phyloP scores from a whole-genome alignment of 129 eudicot genomes.

The Flaveria linearis region DNA sequence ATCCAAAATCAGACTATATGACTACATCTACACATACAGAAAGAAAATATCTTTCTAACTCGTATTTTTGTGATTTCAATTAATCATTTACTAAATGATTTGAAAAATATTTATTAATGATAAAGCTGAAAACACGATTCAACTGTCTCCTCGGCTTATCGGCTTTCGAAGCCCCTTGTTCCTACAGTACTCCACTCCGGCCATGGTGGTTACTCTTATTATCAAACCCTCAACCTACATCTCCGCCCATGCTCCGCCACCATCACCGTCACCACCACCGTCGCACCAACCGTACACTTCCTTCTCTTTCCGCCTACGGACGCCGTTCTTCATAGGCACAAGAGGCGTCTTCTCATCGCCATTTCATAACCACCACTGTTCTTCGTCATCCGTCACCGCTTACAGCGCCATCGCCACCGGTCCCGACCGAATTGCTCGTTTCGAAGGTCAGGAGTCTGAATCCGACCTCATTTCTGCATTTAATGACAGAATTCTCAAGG shows the following conservation, averaged over 20 bases:
- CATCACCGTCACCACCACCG: background rate
- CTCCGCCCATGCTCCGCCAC: conserved; percentile 27
- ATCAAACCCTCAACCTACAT: conserved; percentile 24
- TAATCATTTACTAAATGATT: background rate
- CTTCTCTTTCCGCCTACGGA: conserved; percentile 10
- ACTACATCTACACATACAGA: background rate
- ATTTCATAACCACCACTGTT: conserved; percentile 16
- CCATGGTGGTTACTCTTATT: conserved; percentile 41
- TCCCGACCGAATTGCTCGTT: conserved; percentile 28
- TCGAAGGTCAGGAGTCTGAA: conserved; percentile 28
- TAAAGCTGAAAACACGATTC: conserved; percentile 37
- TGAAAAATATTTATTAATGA: conserved; percentile 20
- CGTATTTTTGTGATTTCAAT: conserved; percentile 7
- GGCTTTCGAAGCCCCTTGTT: conserved; percentile 19
- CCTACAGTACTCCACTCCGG: conserved; percentile 21
- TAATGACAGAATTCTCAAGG: conserved; percentile 61
- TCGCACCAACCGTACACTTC: conserved; percentile 13
- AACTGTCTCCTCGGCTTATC: conserved; percentile 37
- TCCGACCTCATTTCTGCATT: conserved; percentile 62
- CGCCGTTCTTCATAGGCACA: conserved; percentile 27
- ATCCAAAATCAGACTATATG: background rate
- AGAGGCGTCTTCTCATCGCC: conserved; percentile 19
- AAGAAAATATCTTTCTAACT: background rate
- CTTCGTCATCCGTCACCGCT: conserved; percentile 23
- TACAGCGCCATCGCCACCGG: conserved; percentile 35